These are phyloP conservation scores for Neurospora intermedia DNA, from an alignment of 495 filamentous ascomycete species.

Conservation along the genomic window DNA sequence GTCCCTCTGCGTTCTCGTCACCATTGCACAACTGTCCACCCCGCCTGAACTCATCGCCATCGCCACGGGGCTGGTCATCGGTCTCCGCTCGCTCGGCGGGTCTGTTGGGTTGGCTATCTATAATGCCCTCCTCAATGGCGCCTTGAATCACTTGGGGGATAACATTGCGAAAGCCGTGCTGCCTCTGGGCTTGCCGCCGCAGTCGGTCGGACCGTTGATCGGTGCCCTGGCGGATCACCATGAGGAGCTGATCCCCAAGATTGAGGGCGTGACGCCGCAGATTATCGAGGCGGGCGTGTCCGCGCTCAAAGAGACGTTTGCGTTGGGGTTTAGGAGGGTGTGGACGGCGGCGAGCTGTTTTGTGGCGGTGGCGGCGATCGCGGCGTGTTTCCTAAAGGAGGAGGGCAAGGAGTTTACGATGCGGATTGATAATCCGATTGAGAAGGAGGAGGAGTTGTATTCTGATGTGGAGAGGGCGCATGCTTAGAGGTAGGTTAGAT, in stretches of 20 bases:
- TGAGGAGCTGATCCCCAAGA: slow-evolving; percentile 4
- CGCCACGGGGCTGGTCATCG: slow-evolving; percentile 21
- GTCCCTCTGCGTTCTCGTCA: slow-evolving; percentile 16
- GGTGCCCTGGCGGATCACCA: slow-evolving; percentile 9
- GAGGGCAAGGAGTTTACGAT: slow-evolving; percentile 13
- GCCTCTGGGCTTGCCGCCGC: slow-evolving; percentile 12
- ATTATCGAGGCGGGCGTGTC: slow-evolving; percentile 15
- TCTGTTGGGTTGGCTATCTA: slow-evolving; percentile 25
- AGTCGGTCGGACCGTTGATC: slow-evolving; percentile 10
- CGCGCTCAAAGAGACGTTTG: slow-evolving; percentile 14
- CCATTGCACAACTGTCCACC: slow-evolving; percentile 22
- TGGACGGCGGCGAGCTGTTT: slow-evolving; percentile 21
- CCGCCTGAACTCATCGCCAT: slow-evolving; percentile 24
- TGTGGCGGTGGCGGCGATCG: slow-evolving; percentile 13
- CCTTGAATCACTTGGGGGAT: slow-evolving; percentile 9
- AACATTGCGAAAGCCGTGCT: slow-evolving; percentile 18
- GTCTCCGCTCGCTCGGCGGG: slow-evolving; percentile 22
- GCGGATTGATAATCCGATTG: slow-evolving; percentile 14
- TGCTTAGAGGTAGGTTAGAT: too few species aligned
- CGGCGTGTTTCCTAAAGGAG: slow-evolving; percentile 9
- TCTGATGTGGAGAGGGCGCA: not conserved
- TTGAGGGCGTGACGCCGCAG: slow-evolving; percentile 16
- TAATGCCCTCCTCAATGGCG: slow-evolving; percentile 15
- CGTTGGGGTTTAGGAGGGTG: slow-evolving; percentile 16
- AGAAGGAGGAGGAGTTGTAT: slow-evolving; percentile 18